Evolutionary conservation across 768 basidiomycete species (phyloP).

Genomic region (Saitozyma podzolica): DNA sequence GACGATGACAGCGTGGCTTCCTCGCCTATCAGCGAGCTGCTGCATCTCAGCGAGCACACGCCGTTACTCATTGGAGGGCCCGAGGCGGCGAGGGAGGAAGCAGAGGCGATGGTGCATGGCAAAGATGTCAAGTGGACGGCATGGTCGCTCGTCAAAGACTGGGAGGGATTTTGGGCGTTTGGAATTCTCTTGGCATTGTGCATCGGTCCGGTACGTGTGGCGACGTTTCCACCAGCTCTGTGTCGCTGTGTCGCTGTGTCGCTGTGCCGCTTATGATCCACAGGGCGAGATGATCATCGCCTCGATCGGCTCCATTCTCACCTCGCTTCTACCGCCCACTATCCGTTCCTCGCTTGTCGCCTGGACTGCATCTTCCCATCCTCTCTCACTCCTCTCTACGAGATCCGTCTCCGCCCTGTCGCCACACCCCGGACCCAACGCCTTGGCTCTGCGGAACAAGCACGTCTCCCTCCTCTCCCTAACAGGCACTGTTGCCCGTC

Average conservation of each 20-base stretch:
- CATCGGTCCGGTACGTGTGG: conserved; percentile 47
- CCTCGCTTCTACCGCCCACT: conserved; percentile 42
- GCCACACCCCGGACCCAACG: conserved; percentile 1
- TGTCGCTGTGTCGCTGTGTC: neutral
- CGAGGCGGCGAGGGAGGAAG: conserved; percentile 48
- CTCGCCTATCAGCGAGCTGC: conserved; percentile 26
- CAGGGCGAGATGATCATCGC: conserved; percentile 50
- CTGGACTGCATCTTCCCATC: conserved; percentile 1
- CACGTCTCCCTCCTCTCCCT: conserved; percentile 49
- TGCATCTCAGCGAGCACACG: conserved; percentile 47
- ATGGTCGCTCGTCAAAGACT: conserved; percentile 36
- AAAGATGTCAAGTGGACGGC: conserved; percentile 40
- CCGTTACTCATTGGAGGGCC: conserved; percentile 50
- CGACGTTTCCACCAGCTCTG: neutral
- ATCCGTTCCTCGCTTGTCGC: neutral
- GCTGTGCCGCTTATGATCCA: no score
- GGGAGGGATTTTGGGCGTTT: conserved; percentile 49
- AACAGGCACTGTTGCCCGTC: conserved; percentile 44
- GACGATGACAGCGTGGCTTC: conserved; percentile 14
- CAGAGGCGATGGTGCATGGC: conserved; percentile 30
- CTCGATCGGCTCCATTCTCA: conserved; percentile 50
- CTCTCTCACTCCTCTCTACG: conserved; percentile 5
- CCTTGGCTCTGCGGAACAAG: conserved; percentile 45
- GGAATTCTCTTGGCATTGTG: conserved; percentile 47
- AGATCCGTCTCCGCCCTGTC: neutral